Base-by-base conservation (phyloP, 148 eudicot genomes). In the Rhododendron molle region DNA sequence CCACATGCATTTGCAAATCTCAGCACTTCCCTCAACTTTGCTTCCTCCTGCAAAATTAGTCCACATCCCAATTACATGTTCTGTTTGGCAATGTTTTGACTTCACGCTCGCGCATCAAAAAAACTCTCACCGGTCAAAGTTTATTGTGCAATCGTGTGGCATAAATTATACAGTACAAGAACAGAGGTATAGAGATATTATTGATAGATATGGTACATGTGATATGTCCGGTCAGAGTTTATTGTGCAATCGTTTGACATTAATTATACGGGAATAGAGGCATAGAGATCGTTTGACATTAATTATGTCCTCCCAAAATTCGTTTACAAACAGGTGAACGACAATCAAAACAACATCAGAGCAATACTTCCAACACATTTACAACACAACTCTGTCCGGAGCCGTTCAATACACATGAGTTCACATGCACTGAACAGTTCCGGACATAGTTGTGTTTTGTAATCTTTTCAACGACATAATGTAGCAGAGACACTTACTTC, bases 1-100 rank as follows among this genome's bases (percentile, higher is more conserved):
- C 97, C 95, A 83, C 97, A 93, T 7, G 97, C 97, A 44, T 94
- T 92, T 81, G 95, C 91, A 62, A 88, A 94, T 58, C 38, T 92
- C 76, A 94, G 82, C n/a, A 85, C 91, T 83, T 90, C 93, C 88
- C 84, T 93, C 88, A 94, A 86, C 49, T 88, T 86, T 13, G 88
- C 16, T 80, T 94, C 98, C 62, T 94, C 93, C 94, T 94, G 89
- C 71, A 85, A 81, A 76, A 77, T 73, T 36, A 73, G 46, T 73
- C 23, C 74, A 30, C 74, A 69, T 28, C 38, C 32, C 36, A 28
- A 69, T 69, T 40, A 69, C 38, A 4, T 69, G 34, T 65, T 65
- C 30, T 28, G 36, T 26, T 67, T 67, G 4, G 12, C 16, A 28
- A 69, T 23, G n/a, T 54, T 62, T 62, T 23, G 71, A 23, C 71